phyloP scores from a whole-genome alignment of 768 basidiomycete genomes.

The Leccinum obscurum region DNA sequence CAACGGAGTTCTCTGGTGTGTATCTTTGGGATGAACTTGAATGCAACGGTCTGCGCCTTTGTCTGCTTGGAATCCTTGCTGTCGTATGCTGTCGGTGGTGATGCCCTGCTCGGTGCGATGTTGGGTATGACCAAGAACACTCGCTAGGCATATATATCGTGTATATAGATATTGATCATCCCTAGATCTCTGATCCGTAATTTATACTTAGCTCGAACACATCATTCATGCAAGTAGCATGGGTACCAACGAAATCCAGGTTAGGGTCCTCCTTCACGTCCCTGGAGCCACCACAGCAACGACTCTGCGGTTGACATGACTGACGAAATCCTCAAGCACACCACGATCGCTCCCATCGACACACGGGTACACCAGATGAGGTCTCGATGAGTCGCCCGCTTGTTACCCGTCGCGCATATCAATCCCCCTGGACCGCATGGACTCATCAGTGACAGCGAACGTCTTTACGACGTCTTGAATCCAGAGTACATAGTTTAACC shows the following conservation, averaged over 20 bases:
- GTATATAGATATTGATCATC: neutral
- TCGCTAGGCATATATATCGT: slow-evolving; percentile 7
- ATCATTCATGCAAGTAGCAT: neutral
- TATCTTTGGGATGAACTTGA: neutral
- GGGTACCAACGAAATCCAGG: neutral
- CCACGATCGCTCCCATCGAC: slow-evolving; percentile 54
- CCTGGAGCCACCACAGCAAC: neutral
- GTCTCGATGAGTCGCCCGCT: slow-evolving; percentile 4
- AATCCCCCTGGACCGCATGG: slow-evolving; percentile 46
- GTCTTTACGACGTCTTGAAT: slow-evolving; percentile 64
- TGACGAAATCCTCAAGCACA: slow-evolving; percentile 66
- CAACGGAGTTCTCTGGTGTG: neutral
- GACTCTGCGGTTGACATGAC: slow-evolving; percentile 61
- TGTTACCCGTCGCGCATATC: slow-evolving; percentile 59
- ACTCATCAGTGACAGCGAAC: slow-evolving; percentile 10
- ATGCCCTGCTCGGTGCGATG: neutral
- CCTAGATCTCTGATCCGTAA: slow-evolving; percentile 1
- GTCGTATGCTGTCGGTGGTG: slow-evolving; percentile 12
- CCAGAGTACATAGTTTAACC: slow-evolving; percentile 88
- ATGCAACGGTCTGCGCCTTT: slow-evolving; percentile 10
- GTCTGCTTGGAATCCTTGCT: slow-evolving; percentile 12
- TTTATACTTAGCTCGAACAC: too few species aligned
- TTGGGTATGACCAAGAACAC: neutral
- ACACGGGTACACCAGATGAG: slow-evolving; percentile 54
- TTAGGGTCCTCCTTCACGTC: neutral